Percentiles rank a stretch among this genome's conserved stretches.
phyloP scores from a whole-genome alignment of 164 flowering plant species.

The Macadamia tetraphylla region DNA sequence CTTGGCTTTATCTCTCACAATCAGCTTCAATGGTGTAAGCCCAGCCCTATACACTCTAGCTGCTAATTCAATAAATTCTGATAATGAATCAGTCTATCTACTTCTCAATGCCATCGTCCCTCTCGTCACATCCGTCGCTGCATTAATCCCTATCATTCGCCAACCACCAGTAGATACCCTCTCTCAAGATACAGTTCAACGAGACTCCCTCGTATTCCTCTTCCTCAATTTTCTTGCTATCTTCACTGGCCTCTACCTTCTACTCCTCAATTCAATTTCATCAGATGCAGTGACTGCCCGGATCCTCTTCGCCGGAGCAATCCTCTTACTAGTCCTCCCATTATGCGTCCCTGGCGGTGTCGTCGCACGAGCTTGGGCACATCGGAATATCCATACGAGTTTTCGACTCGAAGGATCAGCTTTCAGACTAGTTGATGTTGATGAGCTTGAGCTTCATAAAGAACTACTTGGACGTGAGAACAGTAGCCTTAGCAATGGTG shows the following conservation, averaged over 20 bases:
- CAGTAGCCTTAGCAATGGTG: slow-evolving; percentile 4
- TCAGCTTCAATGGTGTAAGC: slow-evolving; percentile 86
- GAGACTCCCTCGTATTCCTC: slow-evolving; percentile 64
- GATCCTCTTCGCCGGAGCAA: slow-evolving; percentile 56
- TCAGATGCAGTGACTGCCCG: slow-evolving; percentile 24
- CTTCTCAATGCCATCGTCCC: slow-evolving; percentile 71
- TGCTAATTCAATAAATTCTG: slow-evolving; percentile 49
- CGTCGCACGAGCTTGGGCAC: slow-evolving; percentile 57
- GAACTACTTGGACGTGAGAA: slow-evolving; percentile 40
- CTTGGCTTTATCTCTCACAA: slow-evolving; percentile 70
- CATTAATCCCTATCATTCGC: slow-evolving; percentile 60
- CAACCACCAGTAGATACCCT: slow-evolving; percentile 53
- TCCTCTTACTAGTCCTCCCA: slow-evolving; percentile 60
- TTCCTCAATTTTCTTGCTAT: slow-evolving; percentile 58
- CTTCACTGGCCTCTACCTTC: slow-evolving; percentile 73
- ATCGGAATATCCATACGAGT: slow-evolving; percentile 40
- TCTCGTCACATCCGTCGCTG: slow-evolving; percentile 42
- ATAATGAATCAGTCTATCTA: slow-evolving; percentile 47
- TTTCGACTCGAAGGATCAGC: slow-evolving; percentile 46
- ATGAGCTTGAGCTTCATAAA: slow-evolving; percentile 73
- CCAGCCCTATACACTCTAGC: slow-evolving; percentile 79
- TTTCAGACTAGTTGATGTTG: slow-evolving; percentile 62
- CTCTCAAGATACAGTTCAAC: slow-evolving; percentile 36
- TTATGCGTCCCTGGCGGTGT: slow-evolving; percentile 65
- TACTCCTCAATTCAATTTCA: slow-evolving; percentile 47